Percentiles rank a stretch among this genome's conserved stretches.
These are phyloP conservation scores for Ogataea nakhonphanomensis DNA, from an alignment of 805 yeast species.

Conservation along the genomic window DNA sequence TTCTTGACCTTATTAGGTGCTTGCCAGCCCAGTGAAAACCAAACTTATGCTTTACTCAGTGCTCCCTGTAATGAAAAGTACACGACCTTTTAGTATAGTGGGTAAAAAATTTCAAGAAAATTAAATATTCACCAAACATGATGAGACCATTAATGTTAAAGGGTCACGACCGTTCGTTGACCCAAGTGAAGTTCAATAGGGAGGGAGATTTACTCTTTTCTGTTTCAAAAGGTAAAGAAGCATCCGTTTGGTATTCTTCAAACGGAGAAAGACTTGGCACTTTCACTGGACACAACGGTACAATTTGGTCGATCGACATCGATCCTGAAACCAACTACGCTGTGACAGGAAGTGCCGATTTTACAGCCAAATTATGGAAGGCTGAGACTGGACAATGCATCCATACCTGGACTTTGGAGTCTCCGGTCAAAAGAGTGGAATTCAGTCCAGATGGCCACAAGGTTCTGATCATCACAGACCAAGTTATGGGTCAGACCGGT, in stretches of 20 bases:
- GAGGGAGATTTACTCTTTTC: constrained; percentile 95
- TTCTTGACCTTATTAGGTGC: no score
- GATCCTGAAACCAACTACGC: constrained; percentile 65
- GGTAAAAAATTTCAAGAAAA: constrained; percentile 9
- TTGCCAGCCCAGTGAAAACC: no score
- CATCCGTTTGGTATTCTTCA: constrained; percentile 89
- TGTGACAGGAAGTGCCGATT: constrained; percentile 90
- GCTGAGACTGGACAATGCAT: constrained; percentile 74
- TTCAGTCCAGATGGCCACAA: constrained; percentile 70
- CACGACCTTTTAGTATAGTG: constrained; percentile 8
- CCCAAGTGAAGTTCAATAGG: constrained; percentile 91
- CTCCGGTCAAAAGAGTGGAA: constrained; percentile 91
- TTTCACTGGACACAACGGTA: constrained; percentile 83
- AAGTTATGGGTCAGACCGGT: constrained; percentile 88
- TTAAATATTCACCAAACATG: constrained; percentile 18
- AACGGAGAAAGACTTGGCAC: constrained; percentile 98
- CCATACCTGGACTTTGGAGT: constrained; percentile 66
- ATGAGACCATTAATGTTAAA: constrained; percentile 73
- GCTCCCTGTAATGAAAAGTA: no score
- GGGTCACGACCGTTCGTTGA: constrained; percentile 97
- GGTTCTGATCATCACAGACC: constrained; percentile 78
- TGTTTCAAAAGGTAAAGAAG: constrained; percentile 85
- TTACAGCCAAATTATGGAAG: constrained; percentile 79
- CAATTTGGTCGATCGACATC: constrained; percentile 91
- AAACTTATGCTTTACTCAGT: no score